Evolutionary conservation across 345 rosid genomes (phyloP), one percentile per base, ranked within the genome.

Genomic region (Trapa incisa): DNA sequence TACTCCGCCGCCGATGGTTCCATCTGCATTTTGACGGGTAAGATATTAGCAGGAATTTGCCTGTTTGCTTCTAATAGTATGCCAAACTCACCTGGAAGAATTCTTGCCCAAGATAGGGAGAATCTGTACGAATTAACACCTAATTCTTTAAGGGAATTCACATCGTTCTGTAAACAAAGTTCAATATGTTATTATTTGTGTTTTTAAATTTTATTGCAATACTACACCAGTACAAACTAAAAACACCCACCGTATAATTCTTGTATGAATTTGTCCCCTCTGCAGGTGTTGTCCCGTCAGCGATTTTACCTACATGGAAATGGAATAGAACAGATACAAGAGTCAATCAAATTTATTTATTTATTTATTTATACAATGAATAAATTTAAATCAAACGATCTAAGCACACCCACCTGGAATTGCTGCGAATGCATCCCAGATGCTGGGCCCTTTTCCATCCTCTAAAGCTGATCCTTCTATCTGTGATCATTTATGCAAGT

Each of bases 91-190:
- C 85, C 4, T 3, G 85, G 85, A 43, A 84, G 73, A 76, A 81
- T 79, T 67, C 80, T 75, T 61, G 79, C 74, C 87, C 85, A 83
- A 36, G 87, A 70, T 37, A 81, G 68, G 63, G 85, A 83, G 72
- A 83, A 83, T 77, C 85, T 74, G 56, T 79, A 75, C 63, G 76
- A 66, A 47, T 81, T 75, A 0, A 74, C 79, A 4, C 85, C 87
- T 17, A 79, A 67, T 35, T 75, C 37, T 70, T 65, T 79, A 39
- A 77, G 9, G 50, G 13, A 22, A 61, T 66, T 60, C 17, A 70
- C 47, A 66, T 81, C 87, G 57, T 79, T 80, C 85, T 81, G 43
- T 54, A 71, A 22, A 22, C 29, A 22, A 22, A n/a, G 13, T 29
- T 14, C 48, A 52, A 29, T 32, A 17, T 3, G 29, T 22, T 22